These are phyloP conservation scores for Monoraphidium neglectum DNA, from an alignment of 139 green algal genomes.

Conservation along the genomic window DNA sequence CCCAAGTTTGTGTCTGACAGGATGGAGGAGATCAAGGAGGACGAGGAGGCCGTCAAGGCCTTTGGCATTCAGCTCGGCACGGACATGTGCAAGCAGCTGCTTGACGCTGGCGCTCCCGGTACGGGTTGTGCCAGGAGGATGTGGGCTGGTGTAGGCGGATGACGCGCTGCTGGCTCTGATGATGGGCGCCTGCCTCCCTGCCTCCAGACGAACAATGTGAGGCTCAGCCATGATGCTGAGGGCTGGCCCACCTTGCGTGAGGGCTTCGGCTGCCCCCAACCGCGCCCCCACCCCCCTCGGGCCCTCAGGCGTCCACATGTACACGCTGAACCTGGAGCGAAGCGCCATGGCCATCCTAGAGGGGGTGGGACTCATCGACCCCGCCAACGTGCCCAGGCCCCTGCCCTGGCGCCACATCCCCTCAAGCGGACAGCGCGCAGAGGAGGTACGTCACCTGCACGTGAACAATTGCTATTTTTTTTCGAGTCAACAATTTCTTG, in stretches of 20 bases:
- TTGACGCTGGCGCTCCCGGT: constrained; percentile 59
- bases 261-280: neutral
- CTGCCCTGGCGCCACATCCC: constrained; percentile 31
- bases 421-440: neutral
- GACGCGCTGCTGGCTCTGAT: neutral
- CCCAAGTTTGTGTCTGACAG: constrained; percentile 72
- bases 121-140: neutral
- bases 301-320: constrained; percentile 90
- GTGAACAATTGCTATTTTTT: neutral
- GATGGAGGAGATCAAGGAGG: constrained; percentile 94
- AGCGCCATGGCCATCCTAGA: constrained; percentile 82
- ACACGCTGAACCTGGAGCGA: constrained; percentile 94
- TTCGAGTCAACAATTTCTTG: too few relatives aligned
- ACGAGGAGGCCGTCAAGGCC: constrained; percentile 89
- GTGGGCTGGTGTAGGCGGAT: neutral
- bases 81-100: constrained; percentile 88
- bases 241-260: neutral
- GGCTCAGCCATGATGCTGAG: too few relatives aligned
- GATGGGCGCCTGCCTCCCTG: neutral
- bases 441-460: too few relatives aligned
- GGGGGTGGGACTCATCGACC: constrained; percentile 71
- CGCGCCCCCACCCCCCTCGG: constrained; percentile 7
- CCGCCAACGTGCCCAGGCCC: neutral
- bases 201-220: neutral
- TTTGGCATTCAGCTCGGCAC: constrained; percentile 90